These are phyloP conservation scores for Pseudogymnoascus sp. DNA, from an alignment of 2,329 filamentous ascomycete genomes.

Conservation along the genomic window DNA sequence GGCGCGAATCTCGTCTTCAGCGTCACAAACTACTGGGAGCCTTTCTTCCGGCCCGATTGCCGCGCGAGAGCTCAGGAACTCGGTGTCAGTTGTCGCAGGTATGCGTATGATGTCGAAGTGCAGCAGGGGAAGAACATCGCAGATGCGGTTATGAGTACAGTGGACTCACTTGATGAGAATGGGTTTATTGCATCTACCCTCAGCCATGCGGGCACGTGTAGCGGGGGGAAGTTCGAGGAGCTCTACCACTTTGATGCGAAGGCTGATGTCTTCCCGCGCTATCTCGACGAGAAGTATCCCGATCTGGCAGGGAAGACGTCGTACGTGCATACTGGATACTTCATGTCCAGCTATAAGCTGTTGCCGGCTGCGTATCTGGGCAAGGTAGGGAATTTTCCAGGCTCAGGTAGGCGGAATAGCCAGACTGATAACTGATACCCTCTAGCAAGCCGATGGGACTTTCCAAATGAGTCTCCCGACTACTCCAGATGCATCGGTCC, in stretches of 20 bases:
- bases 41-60: slow-evolving; percentile 38
- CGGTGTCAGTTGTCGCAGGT: slow-evolving; percentile 35
- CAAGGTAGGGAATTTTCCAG: slow-evolving; percentile 30
- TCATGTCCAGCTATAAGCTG: slow-evolving; percentile 37
- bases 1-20: slow-evolving; percentile 45
- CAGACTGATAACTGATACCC: neutral
- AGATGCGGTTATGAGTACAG: slow-evolving; percentile 40
- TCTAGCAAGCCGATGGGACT: slow-evolving; percentile 33
- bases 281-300: slow-evolving; percentile 36
- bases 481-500: slow-evolving; percentile 30
- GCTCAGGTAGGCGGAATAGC: neutral
- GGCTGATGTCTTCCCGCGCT: slow-evolving; percentile 38
- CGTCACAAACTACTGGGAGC: slow-evolving; percentile 48
- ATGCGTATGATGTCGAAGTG: slow-evolving; percentile 41
- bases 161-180: slow-evolving; percentile 35
- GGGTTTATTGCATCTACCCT: slow-evolving; percentile 41
- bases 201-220: slow-evolving; percentile 40
- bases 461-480: slow-evolving; percentile 42
- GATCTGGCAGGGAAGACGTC: slow-evolving; percentile 41
- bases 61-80: slow-evolving; percentile 31
- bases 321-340: slow-evolving; percentile 39
- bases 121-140: slow-evolving; percentile 47
- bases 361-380: slow-evolving; percentile 38
- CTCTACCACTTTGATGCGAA: slow-evolving; percentile 47
- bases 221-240: slow-evolving; percentile 37